Percentiles rank a stretch among this genome's conserved stretches.
Conservation (phyloP, 2,329 filamentous ascomycete species). For the Cordyceps fumosorosea region DNA sequence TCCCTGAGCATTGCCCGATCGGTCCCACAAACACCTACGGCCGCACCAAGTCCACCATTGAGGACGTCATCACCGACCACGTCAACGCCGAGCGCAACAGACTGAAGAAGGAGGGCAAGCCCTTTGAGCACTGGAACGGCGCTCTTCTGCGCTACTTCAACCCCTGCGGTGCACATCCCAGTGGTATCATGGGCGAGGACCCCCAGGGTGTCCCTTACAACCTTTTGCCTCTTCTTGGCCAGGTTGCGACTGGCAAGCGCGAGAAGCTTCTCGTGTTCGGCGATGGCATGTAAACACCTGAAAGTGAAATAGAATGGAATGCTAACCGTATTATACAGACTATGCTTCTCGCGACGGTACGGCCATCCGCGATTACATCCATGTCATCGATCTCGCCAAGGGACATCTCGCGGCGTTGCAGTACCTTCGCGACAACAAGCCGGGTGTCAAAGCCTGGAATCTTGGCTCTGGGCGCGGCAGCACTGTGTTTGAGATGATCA, state of each 20-base stretch:
- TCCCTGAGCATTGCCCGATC: slow-evolving; percentile 92
- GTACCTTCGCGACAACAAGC: slow-evolving; percentile 75
- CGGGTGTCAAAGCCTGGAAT: slow-evolving; percentile 94
- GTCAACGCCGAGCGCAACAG: slow-evolving; percentile 82
- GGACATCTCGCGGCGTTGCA: slow-evolving; percentile 87
- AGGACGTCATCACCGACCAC: slow-evolving; percentile 85
- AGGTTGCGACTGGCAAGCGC: slow-evolving; percentile 91
- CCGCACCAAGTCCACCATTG: slow-evolving; percentile 89
- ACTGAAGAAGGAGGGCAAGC: slow-evolving; percentile 70
- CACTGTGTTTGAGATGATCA: slow-evolving; percentile 96
- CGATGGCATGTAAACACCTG: slow-evolving; percentile 55
- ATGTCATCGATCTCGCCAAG: slow-evolving; percentile 81
- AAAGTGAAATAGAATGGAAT: not conserved
- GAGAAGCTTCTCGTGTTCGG: slow-evolving; percentile 94
- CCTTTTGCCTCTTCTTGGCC: slow-evolving; percentile 84
- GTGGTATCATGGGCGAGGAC: slow-evolving; percentile 96
- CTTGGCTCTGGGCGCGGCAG: slow-evolving; percentile 88
- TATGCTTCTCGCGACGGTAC: slow-evolving; percentile 87
- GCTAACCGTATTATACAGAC: slow-evolving; percentile 47
- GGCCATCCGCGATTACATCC: slow-evolving; percentile 96
- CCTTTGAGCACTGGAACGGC: slow-evolving; percentile 79
- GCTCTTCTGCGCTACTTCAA: slow-evolving; percentile 97
- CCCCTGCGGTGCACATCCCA: slow-evolving; percentile 89
- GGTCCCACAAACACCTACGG: slow-evolving; percentile 97
- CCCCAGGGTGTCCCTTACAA: slow-evolving; percentile 95